These are phyloP conservation scores for Penstemon davidsonii DNA, from an alignment of 257 asterid species.

Conservation along the genomic window DNA sequence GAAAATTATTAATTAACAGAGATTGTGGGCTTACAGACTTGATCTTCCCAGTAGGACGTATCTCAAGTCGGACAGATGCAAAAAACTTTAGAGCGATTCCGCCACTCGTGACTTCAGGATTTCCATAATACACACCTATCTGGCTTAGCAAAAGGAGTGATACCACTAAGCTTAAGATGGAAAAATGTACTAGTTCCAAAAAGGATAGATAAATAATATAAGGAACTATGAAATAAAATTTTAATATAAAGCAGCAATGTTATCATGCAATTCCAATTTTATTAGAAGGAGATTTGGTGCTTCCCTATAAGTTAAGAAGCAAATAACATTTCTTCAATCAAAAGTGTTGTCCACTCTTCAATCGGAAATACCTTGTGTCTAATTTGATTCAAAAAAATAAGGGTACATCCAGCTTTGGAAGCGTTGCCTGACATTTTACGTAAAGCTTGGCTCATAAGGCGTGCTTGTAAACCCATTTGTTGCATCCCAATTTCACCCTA, in stretches of 20 bases:
- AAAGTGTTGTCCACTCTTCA: neutral
- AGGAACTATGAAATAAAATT: neutral
- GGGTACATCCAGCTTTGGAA: slow-evolving; percentile 97
- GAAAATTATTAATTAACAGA: slow-evolving; percentile 14
- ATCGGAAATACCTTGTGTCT: slow-evolving; percentile 73
- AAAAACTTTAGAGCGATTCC: slow-evolving; percentile 97
- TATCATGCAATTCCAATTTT: slow-evolving; percentile 9
- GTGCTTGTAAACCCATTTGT: slow-evolving; percentile 99
- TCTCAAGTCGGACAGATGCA: slow-evolving; percentile 98
- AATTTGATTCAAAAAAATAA: slow-evolving; percentile 91
- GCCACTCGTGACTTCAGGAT: slow-evolving; percentile 99
- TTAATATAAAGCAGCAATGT: slow-evolving; percentile 1
- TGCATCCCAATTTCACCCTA: slow-evolving; percentile 99
- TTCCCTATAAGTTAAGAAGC: slow-evolving; percentile 19
- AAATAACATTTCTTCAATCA: slow-evolving; percentile 6
- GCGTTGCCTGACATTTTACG: slow-evolving; percentile 99
- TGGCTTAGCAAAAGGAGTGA: slow-evolving; percentile 38
- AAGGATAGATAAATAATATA: neutral
- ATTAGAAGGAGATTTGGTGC: slow-evolving; percentile 3
- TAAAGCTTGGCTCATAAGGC: slow-evolving; percentile 98
- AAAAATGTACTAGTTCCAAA: slow-evolving; percentile 16
- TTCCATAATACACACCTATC: slow-evolving; percentile 98
- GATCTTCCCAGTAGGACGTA: slow-evolving; percentile 93
- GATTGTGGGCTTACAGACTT: slow-evolving; percentile 72
- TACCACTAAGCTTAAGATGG: slow-evolving; percentile 20